A percentile compares a stretch with the other conserved stretches of the same genome.
These are phyloP conservation scores for Coniferiporia weirii DNA, from an alignment of 1,284 basidiomycete species.

Conservation along the genomic window DNA sequence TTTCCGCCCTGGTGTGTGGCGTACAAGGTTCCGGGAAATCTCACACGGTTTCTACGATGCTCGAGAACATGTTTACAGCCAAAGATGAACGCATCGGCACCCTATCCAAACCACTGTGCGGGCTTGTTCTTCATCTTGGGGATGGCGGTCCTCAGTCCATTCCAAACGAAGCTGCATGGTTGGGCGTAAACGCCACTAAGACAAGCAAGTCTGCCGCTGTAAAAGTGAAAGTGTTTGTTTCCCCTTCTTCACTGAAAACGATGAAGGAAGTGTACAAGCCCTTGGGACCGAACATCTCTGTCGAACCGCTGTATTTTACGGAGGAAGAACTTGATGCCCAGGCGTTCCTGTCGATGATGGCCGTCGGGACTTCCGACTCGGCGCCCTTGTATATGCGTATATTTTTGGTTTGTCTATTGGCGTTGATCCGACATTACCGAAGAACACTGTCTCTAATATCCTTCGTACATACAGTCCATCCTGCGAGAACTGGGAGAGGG, in stretches of 20 bases:
- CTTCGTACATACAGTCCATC: constrained; percentile 28
- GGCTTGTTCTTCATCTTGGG: constrained; percentile 63
- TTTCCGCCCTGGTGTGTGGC: constrained; percentile 52
- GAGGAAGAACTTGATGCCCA: constrained; percentile 62
- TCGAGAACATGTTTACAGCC: constrained; percentile 65
- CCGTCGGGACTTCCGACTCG: constrained; percentile 49
- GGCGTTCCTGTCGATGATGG: constrained; percentile 65
- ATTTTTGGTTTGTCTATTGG: constrained; percentile 42
- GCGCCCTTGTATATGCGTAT: constrained; percentile 65
- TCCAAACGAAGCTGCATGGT: constrained; percentile 62
- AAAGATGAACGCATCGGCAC: constrained; percentile 42
- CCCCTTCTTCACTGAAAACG: constrained; percentile 53
- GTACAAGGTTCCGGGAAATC: constrained; percentile 68
- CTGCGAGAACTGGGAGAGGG: constrained; percentile 44
- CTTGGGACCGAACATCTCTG: constrained; percentile 42
- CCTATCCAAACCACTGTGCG: constrained; percentile 48
- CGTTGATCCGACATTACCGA: constrained; percentile 9
- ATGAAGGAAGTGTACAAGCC: constrained; percentile 52
- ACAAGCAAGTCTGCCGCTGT: too few relatives aligned
- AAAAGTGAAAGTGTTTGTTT: constrained; percentile 54
- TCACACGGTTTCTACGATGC: constrained; percentile 57
- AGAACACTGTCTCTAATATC: neutral
- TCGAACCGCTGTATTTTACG: constrained; percentile 52
- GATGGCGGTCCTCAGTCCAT: constrained; percentile 52
- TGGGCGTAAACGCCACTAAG: constrained; percentile 30